Evolutionary conservation across 1,284 basidiomycete genomes (phyloP).

Genomic region (Leccinum fuscescens): DNA sequence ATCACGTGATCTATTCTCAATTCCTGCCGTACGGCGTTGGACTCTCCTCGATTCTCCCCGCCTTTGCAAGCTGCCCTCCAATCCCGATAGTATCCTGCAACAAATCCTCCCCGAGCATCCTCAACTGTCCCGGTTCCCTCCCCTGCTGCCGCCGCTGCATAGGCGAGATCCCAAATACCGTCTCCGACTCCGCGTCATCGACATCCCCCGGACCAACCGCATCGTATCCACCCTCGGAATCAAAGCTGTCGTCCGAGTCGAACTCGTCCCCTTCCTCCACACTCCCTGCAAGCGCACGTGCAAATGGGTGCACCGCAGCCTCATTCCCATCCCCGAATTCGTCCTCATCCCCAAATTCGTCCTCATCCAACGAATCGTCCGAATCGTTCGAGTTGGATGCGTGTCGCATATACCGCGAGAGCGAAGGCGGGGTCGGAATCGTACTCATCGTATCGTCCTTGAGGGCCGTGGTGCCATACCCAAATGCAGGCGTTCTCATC

Average conservation of each 20-base stretch:
- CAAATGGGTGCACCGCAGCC: constrained; percentile 54
- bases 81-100: constrained; percentile 63
- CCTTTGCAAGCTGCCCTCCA: constrained; percentile 48
- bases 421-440: constrained; percentile 62
- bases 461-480: constrained; percentile 14
- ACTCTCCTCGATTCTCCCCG: constrained; percentile 54
- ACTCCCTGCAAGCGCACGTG: constrained; percentile 36
- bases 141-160: constrained; percentile 40
- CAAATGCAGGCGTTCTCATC: constrained; percentile 28
- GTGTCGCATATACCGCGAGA: constrained; percentile 54
- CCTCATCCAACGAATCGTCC: constrained; percentile 47
- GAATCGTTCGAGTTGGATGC: constrained; percentile 41
- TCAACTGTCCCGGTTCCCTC: constrained; percentile 36
- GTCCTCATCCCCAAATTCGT: constrained; percentile 40
- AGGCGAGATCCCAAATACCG: constrained; percentile 65
- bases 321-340: constrained; percentile 35
- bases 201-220: constrained; percentile 3
- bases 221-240: constrained; percentile 38
- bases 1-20: constrained; percentile 20
- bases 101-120: constrained; percentile 58
- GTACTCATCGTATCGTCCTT: constrained; percentile 63
- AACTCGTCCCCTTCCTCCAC: constrained; percentile 48
- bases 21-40: constrained; percentile 51
- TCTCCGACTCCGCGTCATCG: constrained; percentile 41
- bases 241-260: constrained; percentile 43